Conservation (phyloP, 2,329 filamentous ascomycete genomes). For the Colletotrichum melonis region DNA sequence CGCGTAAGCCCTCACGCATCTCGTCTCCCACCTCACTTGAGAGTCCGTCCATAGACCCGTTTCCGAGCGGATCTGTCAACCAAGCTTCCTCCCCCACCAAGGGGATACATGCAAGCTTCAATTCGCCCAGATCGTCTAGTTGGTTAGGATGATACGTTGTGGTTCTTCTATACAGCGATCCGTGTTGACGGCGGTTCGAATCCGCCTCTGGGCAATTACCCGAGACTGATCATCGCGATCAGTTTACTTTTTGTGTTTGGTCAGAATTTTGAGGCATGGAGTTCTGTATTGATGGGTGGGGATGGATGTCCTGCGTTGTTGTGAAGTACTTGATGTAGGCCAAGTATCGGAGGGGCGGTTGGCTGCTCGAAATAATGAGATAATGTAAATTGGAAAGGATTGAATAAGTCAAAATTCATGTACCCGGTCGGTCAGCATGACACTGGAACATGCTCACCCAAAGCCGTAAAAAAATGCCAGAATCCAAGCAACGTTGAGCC, state of each 20-base stretch:
- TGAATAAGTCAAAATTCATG: background rate
- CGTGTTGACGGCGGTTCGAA: conserved; percentile 35
- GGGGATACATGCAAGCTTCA: background rate
- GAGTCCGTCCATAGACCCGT: conserved; percentile 6
- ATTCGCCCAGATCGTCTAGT: conserved; percentile 34
- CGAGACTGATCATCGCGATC: background rate
- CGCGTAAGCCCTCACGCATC: background rate
- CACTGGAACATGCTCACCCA: background rate
- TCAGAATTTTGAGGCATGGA: background rate
- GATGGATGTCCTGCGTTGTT: background rate
- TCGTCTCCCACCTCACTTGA: background rate
- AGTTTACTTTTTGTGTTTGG: background rate
- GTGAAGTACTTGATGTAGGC: too few relatives aligned
- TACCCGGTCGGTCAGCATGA: background rate
- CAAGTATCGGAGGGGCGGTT: background rate
- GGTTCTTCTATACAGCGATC: conserved; percentile 27
- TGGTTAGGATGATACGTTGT: conserved; percentile 35
- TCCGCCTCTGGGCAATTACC: conserved; percentile 27
- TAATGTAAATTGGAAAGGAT: background rate
- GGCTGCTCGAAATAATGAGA: background rate
- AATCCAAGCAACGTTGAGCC: too few relatives aligned
- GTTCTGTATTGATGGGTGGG: background rate
- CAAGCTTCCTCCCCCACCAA: conserved; percentile 7
- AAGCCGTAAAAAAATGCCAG: background rate
- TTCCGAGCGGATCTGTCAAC: background rate